These are phyloP conservation scores for Beauveria australis DNA, from an alignment of 2,329 filamentous ascomycete genomes.

Conservation along the genomic window DNA sequence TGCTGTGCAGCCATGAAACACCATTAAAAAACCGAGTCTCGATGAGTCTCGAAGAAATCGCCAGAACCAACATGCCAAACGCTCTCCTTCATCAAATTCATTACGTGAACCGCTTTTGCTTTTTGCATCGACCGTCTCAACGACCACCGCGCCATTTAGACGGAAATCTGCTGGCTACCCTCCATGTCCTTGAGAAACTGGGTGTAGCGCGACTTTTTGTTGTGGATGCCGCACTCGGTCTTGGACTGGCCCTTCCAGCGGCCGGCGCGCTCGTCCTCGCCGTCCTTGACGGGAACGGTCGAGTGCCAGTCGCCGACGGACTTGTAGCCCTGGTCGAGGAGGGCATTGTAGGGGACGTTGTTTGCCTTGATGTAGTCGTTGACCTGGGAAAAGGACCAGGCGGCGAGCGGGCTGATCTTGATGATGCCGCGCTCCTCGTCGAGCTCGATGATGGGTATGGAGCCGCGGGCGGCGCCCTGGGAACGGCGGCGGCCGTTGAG, in stretches of 20 bases:
- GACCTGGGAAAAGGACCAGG: conserved; percentile 89
- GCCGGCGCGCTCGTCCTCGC: conserved; percentile 91
- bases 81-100: conserved; percentile 8
- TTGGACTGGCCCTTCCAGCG: conserved; percentile 95
- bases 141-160: neutral
- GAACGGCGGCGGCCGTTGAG: conserved; percentile 86
- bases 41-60: neutral
- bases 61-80: neutral
- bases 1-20: conserved; percentile 7
- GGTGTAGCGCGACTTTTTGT: conserved; percentile 89
- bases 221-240: conserved; percentile 98
- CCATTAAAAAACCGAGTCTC: neutral
- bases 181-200: conserved; percentile 72
- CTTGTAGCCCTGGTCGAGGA: conserved; percentile 94
- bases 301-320: conserved; percentile 98
- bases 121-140: neutral
- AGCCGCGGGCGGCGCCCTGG: conserved; percentile 86
- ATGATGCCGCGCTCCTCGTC: conserved; percentile 80
- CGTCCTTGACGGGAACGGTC: conserved; percentile 78
- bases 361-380: conserved; percentile 79
- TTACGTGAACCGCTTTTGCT: neutral
- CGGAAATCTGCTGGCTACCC: conserved; percentile 45
- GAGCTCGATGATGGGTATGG: conserved; percentile 84
- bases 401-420: conserved; percentile 96
- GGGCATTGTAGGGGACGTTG: conserved; percentile 85